Evolutionary conservation across 768 basidiomycete species (phyloP), one percentile per base, ranked within the genome.

Genomic region (Fomitopsis pulvina): DNA sequence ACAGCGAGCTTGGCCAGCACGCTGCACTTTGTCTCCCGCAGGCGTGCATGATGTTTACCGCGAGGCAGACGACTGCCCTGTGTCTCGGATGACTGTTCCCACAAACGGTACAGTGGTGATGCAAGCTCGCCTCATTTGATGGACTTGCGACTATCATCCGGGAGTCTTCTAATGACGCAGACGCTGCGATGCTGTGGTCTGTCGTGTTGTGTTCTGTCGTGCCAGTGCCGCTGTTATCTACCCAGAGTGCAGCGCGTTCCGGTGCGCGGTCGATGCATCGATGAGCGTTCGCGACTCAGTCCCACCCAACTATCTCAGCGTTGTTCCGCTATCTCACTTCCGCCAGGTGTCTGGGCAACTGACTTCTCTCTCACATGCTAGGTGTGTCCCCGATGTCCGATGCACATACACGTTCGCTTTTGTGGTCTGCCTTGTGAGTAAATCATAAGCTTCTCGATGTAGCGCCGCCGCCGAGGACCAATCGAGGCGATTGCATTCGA

Each of bases 1-100:
- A 18, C 45, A 46, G 45, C 29, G 32, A 37, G n/a, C 45, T 46
- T 26, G 24, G 45, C 45, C 28, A 22, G 30, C 45, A 46, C 45
- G 45, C 45, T 37, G 45, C 45, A 22, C 43, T 27, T 27, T 37
- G 34, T 18, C 14, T 16, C 34, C 14, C 34, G 34, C 34, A 37
- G 14, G 34, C 43, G 26, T 34, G 32, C 45, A 46, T 18, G 45
- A 18, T 18, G 45, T 46, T 3, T 11, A 37, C 45, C 45, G 45
- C 45, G 45, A 46, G 45, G 45, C 45, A 37, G 34, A 16, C 34
- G 14, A 32, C 30, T 16, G 34, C 14, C 34, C 34, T 37, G 34
- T 16, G 6, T 12, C 34, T 37, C 34, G 34, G 34, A 37, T 12
- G 14, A 4, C 14, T 37, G 14, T 37, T 37, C 14, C 34, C 34